phyloP scores from a whole-genome alignment of 1,139 yeast species.

The Taiozyma sp. region DNA sequence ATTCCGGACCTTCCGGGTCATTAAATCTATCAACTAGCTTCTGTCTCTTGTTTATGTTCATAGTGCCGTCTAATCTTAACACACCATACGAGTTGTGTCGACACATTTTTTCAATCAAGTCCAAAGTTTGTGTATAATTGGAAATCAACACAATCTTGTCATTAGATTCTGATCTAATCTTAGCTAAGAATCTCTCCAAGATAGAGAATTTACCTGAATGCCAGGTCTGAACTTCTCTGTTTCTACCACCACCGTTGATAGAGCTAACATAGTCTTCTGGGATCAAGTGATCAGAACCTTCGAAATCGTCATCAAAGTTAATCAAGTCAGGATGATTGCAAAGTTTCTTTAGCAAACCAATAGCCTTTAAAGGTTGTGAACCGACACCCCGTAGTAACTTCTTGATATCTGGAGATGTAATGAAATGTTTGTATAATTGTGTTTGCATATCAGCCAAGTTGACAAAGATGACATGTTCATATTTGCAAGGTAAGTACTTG shows the following conservation, averaged over 20 bases:
- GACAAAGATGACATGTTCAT: slow-evolving; percentile 93
- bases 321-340: slow-evolving; percentile 92
- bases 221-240: slow-evolving; percentile 57
- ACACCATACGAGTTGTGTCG: slow-evolving; percentile 68
- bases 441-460: slow-evolving; percentile 77
- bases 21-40: slow-evolving; percentile 88
- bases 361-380: slow-evolving; percentile 86
- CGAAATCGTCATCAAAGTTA: slow-evolving; percentile 70
- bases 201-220: slow-evolving; percentile 57
- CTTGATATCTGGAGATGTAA: slow-evolving; percentile 76
- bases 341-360: slow-evolving; percentile 80
- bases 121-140: slow-evolving; percentile 91
- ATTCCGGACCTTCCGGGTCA: slow-evolving; percentile 85
- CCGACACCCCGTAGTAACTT: slow-evolving; percentile 67
- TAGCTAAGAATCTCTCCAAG: slow-evolving; percentile 66
- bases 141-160: slow-evolving; percentile 94
- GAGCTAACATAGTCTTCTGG: slow-evolving; percentile 68
- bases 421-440: slow-evolving; percentile 64
- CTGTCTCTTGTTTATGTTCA: slow-evolving; percentile 89
- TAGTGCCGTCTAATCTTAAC: slow-evolving; percentile 88
- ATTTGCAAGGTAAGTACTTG: slow-evolving; percentile 90
- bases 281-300: slow-evolving; percentile 57
- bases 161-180: slow-evolving; percentile 75
- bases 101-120: slow-evolving; percentile 84
- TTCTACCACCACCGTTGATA: slow-evolving; percentile 40